A percentile compares a stretch with the other conserved stretches of the same genome.
Evolutionary conservation across 192 early-diverging fungal species (phyloP).

Genomic region (Linnemannia exigua): DNA sequence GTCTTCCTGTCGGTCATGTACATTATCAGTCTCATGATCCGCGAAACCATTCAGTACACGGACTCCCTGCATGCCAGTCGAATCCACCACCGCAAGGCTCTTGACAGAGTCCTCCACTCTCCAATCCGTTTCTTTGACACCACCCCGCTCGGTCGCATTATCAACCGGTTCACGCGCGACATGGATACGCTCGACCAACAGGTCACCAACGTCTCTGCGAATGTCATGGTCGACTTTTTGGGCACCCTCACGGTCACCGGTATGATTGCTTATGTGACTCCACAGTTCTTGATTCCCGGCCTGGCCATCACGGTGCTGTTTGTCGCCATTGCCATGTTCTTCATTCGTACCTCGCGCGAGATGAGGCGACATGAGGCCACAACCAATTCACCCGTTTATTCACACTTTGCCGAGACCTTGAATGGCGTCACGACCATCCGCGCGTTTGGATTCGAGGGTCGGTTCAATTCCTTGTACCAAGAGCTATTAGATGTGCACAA

Average conservation of each 20-base stretch:
- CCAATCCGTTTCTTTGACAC: constrained; percentile 71
- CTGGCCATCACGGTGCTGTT: constrained; percentile 65
- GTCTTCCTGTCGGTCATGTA: constrained; percentile 58
- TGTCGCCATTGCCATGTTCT: constrained; percentile 71
- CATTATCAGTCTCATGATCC: constrained; percentile 53
- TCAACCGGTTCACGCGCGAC: constrained; percentile 84
- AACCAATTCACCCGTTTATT: constrained; percentile 67
- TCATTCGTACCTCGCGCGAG: constrained; percentile 83
- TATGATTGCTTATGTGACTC: constrained; percentile 51
- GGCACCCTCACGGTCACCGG: constrained; percentile 44
- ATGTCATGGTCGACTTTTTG: constrained; percentile 62
- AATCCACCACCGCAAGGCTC: constrained; percentile 67
- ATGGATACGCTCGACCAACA: constrained; percentile 64
- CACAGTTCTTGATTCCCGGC: constrained; percentile 53
- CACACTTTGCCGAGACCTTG: constrained; percentile 85
- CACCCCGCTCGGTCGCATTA: constrained; percentile 80
- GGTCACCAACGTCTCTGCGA: constrained; percentile 65
- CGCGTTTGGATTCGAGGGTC: constrained; percentile 78
- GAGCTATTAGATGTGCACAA: constrained; percentile 78
- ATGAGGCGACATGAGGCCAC: constrained; percentile 84
- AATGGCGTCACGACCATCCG: constrained; percentile 85
- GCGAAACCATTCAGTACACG: constrained; percentile 55
- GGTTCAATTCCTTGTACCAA: constrained; percentile 73
- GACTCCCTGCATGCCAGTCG: constrained; percentile 70
- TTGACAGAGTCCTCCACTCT: constrained; percentile 57